These are phyloP conservation scores for Hibiscus syriacus DNA, from an alignment of 345 rosid genomes.

Conservation along the genomic window DNA sequence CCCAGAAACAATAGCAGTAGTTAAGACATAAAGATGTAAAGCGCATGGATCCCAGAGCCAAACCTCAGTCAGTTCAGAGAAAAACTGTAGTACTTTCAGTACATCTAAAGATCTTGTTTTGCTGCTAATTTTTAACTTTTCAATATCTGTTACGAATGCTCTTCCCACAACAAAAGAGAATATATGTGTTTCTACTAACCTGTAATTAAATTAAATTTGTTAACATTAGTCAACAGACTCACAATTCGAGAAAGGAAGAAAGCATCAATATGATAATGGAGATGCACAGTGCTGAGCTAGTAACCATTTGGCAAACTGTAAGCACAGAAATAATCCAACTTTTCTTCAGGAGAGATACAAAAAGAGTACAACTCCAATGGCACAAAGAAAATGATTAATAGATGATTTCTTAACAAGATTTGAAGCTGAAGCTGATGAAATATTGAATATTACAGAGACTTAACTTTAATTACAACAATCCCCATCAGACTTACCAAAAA, in stretches of 20 bases:
- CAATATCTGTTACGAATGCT: constrained; percentile 98
- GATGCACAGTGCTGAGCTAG: background rate
- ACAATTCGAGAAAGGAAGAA: constrained; percentile 9
- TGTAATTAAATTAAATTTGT: constrained; percentile 38
- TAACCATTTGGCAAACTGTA: background rate
- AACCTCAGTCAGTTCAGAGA: constrained; percentile 85
- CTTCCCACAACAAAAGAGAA: constrained; percentile 99
- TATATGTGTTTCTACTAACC: constrained; percentile 99
- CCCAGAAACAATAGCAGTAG: constrained; percentile 10
- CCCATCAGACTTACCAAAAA: background rate
- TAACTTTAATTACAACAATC: constrained; percentile 1
- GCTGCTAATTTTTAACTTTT: constrained; percentile 92
- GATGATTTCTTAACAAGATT: background rate
- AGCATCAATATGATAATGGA: background rate
- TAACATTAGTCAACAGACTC: constrained; percentile 24
- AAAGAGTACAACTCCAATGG: background rate
- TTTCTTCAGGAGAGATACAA: background rate
- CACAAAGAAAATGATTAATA: background rate
- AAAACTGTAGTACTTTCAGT: constrained; percentile 53
- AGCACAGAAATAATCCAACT: background rate
- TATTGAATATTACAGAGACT: background rate
- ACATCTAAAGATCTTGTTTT: constrained; percentile 81
- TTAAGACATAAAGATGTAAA: background rate
- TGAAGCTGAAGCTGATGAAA: background rate
- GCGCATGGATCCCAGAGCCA: constrained; percentile 19